Evolutionary conservation across 2,329 filamentous ascomycete species (phyloP).

Genomic region (Blastomyces silverae): DNA sequence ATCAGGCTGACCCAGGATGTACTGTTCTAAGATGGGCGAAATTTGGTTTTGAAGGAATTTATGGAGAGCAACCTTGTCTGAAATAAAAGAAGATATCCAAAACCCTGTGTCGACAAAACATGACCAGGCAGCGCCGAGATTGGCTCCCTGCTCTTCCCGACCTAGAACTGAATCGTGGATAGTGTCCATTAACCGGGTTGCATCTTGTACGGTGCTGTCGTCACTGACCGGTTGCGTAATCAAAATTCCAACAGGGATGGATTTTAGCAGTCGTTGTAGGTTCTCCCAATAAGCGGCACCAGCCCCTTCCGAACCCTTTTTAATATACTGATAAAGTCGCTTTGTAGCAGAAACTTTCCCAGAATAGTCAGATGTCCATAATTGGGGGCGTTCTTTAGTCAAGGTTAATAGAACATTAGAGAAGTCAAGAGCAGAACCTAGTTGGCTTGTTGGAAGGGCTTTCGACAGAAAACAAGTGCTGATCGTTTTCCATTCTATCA

Average conservation of each 20-base stretch:
- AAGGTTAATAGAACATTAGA: constrained; percentile 60
- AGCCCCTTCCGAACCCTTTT: constrained; percentile 77
- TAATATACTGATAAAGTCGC: constrained; percentile 64
- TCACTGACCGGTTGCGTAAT: constrained; percentile 25
- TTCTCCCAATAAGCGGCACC: constrained; percentile 65
- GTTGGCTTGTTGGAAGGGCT: constrained; percentile 64
- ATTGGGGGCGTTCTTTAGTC: constrained; percentile 56
- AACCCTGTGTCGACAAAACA: constrained; percentile 62
- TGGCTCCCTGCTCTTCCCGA: constrained; percentile 66
- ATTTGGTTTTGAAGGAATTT: constrained; percentile 45
- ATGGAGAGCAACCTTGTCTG: constrained; percentile 43
- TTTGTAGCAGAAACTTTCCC: constrained; percentile 52
- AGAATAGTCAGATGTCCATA: constrained; percentile 65
- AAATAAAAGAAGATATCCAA: constrained; percentile 46
- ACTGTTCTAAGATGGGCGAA: constrained; percentile 49
- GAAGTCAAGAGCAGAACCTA: constrained; percentile 66
- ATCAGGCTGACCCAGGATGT: constrained; percentile 45
- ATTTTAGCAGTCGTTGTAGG: constrained; percentile 55
- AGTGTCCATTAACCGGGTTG: constrained; percentile 57
- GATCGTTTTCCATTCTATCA: constrained; percentile 57
- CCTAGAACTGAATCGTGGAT: constrained; percentile 64
- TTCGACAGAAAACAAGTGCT: constrained; percentile 67
- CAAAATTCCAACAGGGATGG: constrained; percentile 48
- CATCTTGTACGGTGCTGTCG: constrained; percentile 42
- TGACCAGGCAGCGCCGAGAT: constrained; percentile 64